phyloP scores from a whole-genome alignment of 108 stramenopile species.

The Fragilaria crotonensis region DNA sequence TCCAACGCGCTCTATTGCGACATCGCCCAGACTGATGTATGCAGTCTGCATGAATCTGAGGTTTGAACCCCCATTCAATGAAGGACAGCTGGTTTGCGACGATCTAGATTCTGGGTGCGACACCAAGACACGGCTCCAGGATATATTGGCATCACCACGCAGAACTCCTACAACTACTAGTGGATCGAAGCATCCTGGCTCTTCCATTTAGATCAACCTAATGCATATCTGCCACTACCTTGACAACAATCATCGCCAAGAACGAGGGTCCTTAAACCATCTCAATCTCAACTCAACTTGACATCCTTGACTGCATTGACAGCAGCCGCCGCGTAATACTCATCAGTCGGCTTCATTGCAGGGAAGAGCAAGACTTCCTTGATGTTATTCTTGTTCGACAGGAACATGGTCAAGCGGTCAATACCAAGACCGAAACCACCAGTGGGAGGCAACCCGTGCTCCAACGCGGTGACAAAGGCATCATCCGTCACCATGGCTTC shows the following conservation, averaged over 20 bases:
- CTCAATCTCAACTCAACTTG: background rate
- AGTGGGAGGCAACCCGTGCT: conserved; percentile 98
- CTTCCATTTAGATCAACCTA: too few species aligned
- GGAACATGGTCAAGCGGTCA: conserved; percentile 99
- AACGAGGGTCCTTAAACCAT: background rate
- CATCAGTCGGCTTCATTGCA: conserved; percentile 98
- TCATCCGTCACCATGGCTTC: conserved; percentile 99
- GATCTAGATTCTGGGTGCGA: too few species aligned
- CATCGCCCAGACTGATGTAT: too few species aligned
- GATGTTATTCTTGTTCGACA: conserved; percentile 99
- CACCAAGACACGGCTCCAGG: too few species aligned
- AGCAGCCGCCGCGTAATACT: conserved; percentile 60
- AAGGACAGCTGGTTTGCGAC: too few species aligned
- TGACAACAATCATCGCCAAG: too few species aligned
- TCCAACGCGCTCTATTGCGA: too few species aligned
- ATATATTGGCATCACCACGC: too few species aligned
- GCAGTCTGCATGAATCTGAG: too few species aligned
- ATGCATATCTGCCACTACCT: background rate
- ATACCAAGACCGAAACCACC: conserved; percentile 98
- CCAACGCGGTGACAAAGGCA: conserved; percentile 91
- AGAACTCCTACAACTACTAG: too few species aligned
- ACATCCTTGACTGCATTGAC: conserved; percentile 50
- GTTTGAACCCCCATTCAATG: too few species aligned
- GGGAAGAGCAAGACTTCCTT: conserved; percentile 99
- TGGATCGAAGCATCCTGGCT: too few species aligned